These are phyloP conservation scores for Pleurotus eryngii DNA, from an alignment of 768 basidiomycete genomes.

Conservation along the genomic window DNA sequence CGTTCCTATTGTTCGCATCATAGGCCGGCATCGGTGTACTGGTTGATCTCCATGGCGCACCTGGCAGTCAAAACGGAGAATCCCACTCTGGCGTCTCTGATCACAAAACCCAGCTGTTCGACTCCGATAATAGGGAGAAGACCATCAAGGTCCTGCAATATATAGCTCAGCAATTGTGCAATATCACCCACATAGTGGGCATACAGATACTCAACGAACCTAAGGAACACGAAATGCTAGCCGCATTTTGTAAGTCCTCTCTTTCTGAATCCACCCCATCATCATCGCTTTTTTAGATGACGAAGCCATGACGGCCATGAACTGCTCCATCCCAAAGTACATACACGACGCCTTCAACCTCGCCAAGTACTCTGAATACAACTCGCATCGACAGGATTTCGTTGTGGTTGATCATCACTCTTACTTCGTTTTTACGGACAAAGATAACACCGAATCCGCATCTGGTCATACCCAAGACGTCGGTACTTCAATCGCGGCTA, in stretches of 20 bases:
- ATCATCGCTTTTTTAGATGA: no score
- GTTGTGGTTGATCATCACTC: conserved; percentile 74
- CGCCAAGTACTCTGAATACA: conserved; percentile 43
- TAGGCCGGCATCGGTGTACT: conserved; percentile 62
- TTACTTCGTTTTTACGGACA: conserved; percentile 62
- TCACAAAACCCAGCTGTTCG: conserved; percentile 46
- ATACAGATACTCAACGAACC: conserved; percentile 63
- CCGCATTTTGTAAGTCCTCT: conserved; percentile 38
- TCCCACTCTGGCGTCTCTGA: conserved; percentile 67
- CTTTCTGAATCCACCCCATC: background rate
- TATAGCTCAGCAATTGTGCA: conserved; percentile 38
- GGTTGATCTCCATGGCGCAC: conserved; percentile 69
- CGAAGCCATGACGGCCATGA: conserved; percentile 44
- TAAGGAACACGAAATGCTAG: conserved; percentile 42
- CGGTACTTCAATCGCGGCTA: conserved; percentile 33
- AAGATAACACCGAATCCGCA: conserved; percentile 48
- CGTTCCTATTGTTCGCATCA: background rate
- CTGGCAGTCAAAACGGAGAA: conserved; percentile 74
- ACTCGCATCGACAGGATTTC: conserved; percentile 52
- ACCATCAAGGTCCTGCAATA: conserved; percentile 48
- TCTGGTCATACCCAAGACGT: conserved; percentile 55
- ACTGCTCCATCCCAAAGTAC: conserved; percentile 53
- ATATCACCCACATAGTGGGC: conserved; percentile 54
- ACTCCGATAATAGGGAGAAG: conserved; percentile 42
- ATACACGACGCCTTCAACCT: conserved; percentile 69